Base-by-base conservation (phyloP, 2,329 filamentous ascomycete genomes). In the Trichoderma aggressivum region DNA sequence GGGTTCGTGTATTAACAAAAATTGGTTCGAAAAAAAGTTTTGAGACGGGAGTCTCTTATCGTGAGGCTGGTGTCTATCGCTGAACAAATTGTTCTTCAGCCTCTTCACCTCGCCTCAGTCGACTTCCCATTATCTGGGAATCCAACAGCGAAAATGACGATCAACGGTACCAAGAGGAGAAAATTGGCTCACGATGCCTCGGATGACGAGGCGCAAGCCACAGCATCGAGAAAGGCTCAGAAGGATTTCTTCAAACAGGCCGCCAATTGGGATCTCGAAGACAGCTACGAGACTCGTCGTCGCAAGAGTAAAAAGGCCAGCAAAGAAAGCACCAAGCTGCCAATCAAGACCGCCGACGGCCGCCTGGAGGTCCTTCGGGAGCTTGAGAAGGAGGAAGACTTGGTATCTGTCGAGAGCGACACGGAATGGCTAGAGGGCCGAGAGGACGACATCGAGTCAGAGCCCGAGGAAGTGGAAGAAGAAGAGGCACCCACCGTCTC, bases 211-310 rank as follows among this genome's bases (percentile, higher is more conserved):
- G 77, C 78, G 14, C 78, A 75, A 74, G 79, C 74, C 47, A 78
- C 75, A 34, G 72, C 77, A 32, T 80, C 78, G 4, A 80, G 78
- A 72, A 84, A 82, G 68, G 80, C 84, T n/a, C 86, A 88, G 71
- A 88, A 88, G 75, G 86, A 88, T 68, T 94, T 94, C 80, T 88
- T 93, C 82, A 88, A 89, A 76, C 91, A 89, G 77, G 93, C 92
- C 7, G 86, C 92, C 72, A 91, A 90, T 81, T 98, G 95, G 94
- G 90, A 97, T 78, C 87, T 97, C 62, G 96, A 97, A 83, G 92
- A 97, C 79, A 91, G 93, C 80, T 98, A 98, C 84, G 94, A 97
- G 81, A 88, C 88, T 73, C 89, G 90, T 75, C 90, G 92, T 60
- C 88, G 93, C 76, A 96, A 96, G 80, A 91, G 89, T 78, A 93